phyloP scores from a whole-genome alignment of 805 yeast genomes.

The Scheffersomyces coipomensis region DNA sequence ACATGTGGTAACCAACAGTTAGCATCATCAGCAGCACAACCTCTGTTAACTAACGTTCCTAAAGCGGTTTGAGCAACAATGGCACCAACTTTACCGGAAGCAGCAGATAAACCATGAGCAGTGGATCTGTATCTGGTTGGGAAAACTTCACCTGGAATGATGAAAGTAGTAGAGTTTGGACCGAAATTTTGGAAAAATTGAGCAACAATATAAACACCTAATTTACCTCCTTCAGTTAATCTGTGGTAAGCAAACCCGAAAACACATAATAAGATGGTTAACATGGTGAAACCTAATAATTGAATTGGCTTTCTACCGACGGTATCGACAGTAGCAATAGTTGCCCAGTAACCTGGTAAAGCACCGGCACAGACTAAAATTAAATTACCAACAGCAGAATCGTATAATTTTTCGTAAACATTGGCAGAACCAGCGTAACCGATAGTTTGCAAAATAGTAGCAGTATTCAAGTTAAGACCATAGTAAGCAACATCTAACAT shows the following conservation, averaged over 20 bases:
- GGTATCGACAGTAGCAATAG: constrained; percentile 76
- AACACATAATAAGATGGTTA: constrained; percentile 71
- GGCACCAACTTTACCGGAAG: constrained; percentile 89
- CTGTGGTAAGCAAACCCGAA: constrained; percentile 85
- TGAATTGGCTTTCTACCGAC: constrained; percentile 87
- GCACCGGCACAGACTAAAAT: constrained; percentile 93
- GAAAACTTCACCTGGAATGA: constrained; percentile 88
- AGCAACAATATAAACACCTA: constrained; percentile 74
- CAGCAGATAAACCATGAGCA: constrained; percentile 95
- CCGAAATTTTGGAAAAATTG: constrained; percentile 93
- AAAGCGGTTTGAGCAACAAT: constrained; percentile 85
- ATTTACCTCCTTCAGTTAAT: constrained; percentile 65
- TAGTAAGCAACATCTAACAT: constrained; percentile 86
- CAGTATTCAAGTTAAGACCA: constrained; percentile 83
- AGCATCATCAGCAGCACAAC: constrained; percentile 58
- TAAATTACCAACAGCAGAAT: constrained; percentile 88
- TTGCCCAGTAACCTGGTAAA: constrained; percentile 89
- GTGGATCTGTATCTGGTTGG: constrained; percentile 96
- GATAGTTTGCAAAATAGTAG: constrained; percentile 75
- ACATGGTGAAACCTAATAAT: constrained; percentile 67
- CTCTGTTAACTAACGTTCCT: constrained; percentile 80
- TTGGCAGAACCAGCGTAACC: constrained; percentile 76
- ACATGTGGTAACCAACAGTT: constrained; percentile 89
- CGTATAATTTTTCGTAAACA: constrained; percentile 68
- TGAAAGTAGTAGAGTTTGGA: constrained; percentile 89